A percentile compares a stretch with the other conserved stretches of the same genome.
phyloP scores from a whole-genome alignment of 1,139 yeast species.

The Debaryomyces nepalensis region DNA sequence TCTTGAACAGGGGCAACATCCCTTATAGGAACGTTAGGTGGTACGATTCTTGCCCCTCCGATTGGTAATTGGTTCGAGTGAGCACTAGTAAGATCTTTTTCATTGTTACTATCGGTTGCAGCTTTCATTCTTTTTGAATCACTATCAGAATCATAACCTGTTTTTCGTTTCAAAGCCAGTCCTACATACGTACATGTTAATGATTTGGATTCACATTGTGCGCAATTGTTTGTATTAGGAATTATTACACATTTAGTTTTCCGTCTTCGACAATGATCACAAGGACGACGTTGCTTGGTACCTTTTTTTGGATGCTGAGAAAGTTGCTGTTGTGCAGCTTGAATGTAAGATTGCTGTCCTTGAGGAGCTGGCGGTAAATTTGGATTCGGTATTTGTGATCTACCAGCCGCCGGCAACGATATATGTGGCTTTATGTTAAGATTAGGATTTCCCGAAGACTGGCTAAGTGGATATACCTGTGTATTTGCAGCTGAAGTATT shows the following conservation, averaged over 20 bases:
- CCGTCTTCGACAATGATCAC: constrained; percentile 71
- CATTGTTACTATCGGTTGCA: not conserved
- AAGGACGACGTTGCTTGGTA: constrained; percentile 50
- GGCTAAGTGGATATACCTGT: constrained; percentile 1
- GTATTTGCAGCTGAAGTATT: constrained; percentile 8
- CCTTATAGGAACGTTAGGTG: constrained; percentile 59
- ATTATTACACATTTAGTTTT: constrained; percentile 67
- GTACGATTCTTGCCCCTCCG: constrained; percentile 24
- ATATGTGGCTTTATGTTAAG: not conserved
- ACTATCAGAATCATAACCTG: constrained; percentile 26
- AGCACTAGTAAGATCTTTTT: not conserved
- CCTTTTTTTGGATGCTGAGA: constrained; percentile 16
- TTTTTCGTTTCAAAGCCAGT: constrained; percentile 38
- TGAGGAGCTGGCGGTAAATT: constrained; percentile 10
- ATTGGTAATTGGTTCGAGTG: not conserved
- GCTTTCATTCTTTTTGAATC: constrained; percentile 20
- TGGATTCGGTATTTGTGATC: constrained; percentile 11
- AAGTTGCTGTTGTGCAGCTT: constrained; percentile 14
- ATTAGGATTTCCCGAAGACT: constrained; percentile 1
- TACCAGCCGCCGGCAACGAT: too few relatives aligned
- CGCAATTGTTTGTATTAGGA: constrained; percentile 62
- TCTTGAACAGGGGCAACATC: constrained; percentile 60
- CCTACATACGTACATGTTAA: constrained; percentile 61
- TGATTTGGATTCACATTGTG: constrained; percentile 70
- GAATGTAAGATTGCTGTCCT: constrained; percentile 13